These are phyloP conservation scores for Solanum dulcamara DNA, from an alignment of 257 asterid genomes.

Conservation along the genomic window DNA sequence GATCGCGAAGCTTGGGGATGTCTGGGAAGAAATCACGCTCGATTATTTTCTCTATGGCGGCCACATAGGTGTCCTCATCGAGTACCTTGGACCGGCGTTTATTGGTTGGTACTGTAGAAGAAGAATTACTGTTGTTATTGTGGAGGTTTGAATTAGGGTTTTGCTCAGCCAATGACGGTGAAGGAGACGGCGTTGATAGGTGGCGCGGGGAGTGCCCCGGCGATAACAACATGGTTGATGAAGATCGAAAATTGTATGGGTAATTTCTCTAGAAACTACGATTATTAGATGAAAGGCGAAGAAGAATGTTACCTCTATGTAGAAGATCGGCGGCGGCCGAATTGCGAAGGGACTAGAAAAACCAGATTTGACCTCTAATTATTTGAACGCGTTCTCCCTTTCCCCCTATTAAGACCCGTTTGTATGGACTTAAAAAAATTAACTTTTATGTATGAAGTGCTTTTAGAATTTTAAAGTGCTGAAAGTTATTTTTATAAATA, in stretches of 20 bases:
- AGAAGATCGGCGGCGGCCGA: background rate
- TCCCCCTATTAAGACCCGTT: too few relatives aligned
- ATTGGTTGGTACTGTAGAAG: background rate
- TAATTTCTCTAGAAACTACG: background rate
- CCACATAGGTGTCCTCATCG: constrained; percentile 80
- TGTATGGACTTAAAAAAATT: too few relatives aligned
- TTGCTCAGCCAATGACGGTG: constrained; percentile 22
- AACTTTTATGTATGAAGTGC: too few relatives aligned
- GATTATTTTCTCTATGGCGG: constrained; percentile 83
- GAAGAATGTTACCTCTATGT: background rate
- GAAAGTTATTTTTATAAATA: too few relatives aligned
- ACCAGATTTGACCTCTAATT: background rate
- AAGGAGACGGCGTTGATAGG: constrained; percentile 62
- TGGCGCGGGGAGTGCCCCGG: constrained; percentile 96
- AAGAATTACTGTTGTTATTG: background rate
- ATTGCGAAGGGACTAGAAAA: background rate
- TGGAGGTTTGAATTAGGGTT: constrained; percentile 2
- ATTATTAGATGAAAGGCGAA: background rate
- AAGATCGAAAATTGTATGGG: background rate
- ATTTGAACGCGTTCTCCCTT: background rate
- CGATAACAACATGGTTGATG: constrained; percentile 47
- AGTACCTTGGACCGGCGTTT: constrained; percentile 27
- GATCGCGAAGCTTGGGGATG: constrained; percentile 87
- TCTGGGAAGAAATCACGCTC: constrained; percentile 94
- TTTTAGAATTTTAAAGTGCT: too few relatives aligned